Conservation (phyloP, 2,329 filamentous ascomycete species). For the Colletotrichum simmondsii region DNA sequence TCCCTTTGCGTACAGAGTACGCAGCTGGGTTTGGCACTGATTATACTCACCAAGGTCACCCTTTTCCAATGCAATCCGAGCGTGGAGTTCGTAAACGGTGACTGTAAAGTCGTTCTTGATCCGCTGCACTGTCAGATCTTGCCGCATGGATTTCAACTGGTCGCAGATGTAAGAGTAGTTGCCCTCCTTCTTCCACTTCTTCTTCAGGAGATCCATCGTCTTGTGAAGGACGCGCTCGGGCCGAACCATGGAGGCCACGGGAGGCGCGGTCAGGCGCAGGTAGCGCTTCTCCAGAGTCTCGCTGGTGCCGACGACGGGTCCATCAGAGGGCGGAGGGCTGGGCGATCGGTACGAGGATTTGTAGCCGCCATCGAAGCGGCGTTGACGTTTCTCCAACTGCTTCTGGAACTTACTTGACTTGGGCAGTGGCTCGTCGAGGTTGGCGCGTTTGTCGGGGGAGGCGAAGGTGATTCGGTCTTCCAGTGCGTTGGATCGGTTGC, state of each 20-base stretch:
- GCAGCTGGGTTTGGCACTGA: slow-evolving; percentile 98
- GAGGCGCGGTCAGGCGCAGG: slow-evolving; percentile 90
- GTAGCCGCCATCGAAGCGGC: slow-evolving; percentile 81
- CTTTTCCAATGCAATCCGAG: slow-evolving; percentile 96
- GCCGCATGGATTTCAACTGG: slow-evolving; percentile 97
- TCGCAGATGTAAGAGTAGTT: slow-evolving; percentile 99
- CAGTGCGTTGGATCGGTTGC: slow-evolving; percentile 57
- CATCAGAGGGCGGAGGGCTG: slow-evolving; percentile 66
- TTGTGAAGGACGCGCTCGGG: slow-evolving; percentile 83
- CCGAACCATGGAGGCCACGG: slow-evolving; percentile 88
- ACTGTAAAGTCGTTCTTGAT: slow-evolving; percentile 98
- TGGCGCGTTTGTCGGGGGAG: slow-evolving; percentile 57
- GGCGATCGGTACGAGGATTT: slow-evolving; percentile 66
- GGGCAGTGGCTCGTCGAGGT: slow-evolving; percentile 53
- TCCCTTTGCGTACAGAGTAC: slow-evolving; percentile 87
- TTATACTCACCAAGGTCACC: slow-evolving; percentile 99
- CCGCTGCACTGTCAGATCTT: slow-evolving; percentile 97
- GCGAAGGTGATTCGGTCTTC: slow-evolving; percentile 81
- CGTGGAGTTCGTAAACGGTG: slow-evolving; percentile 96
- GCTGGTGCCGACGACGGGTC: slow-evolving; percentile 87
- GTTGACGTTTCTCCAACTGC: slow-evolving; percentile 87
- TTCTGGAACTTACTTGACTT: slow-evolving; percentile 89
- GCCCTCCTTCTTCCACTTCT: slow-evolving; percentile 92
- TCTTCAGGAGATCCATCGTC: slow-evolving; percentile 88
- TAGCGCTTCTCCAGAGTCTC: slow-evolving; percentile 92